These are phyloP conservation scores for Neobulgaria alba DNA, from an alignment of 2,329 filamentous ascomycete genomes.

Conservation along the genomic window DNA sequence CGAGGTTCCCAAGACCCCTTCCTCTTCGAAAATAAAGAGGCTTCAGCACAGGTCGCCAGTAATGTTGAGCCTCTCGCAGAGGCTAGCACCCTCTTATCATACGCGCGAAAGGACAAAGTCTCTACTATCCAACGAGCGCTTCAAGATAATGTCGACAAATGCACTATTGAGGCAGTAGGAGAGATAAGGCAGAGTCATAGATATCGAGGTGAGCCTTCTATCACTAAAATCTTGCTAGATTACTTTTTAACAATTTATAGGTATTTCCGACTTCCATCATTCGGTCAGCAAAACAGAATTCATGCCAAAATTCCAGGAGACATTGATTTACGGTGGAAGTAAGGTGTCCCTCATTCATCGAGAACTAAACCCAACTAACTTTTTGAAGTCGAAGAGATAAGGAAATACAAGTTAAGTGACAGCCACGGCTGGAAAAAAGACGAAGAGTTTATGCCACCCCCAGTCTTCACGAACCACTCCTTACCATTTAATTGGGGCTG, in stretches of 20 bases:
- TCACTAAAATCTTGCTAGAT: constrained; percentile 4
- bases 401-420: constrained; percentile 58
- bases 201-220: constrained; percentile 54
- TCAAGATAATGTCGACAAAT: constrained; percentile 59
- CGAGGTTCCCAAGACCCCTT: constrained; percentile 64
- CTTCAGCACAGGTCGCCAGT: background rate
- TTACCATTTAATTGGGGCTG: constrained; percentile 75
- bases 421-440: constrained; percentile 49
- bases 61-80: background rate
- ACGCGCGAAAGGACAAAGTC: constrained; percentile 44
- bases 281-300: constrained; percentile 61
- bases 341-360: constrained; percentile 20
- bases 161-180: constrained; percentile 62
- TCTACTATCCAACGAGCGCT: constrained; percentile 51
- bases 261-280: constrained; percentile 80
- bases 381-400: constrained; percentile 44
- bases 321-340: constrained; percentile 66
- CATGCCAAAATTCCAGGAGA: constrained; percentile 60
- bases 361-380: constrained; percentile 15
- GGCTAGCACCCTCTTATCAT: constrained; percentile 31
- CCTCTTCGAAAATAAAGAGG: constrained; percentile 28
- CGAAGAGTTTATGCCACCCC: constrained; percentile 69
- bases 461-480: constrained; percentile 65
- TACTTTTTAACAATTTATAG: constrained; percentile 28
- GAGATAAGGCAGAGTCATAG: constrained; percentile 73